A percentile compares a stretch with the other conserved stretches of the same genome.
Conservation (phyloP, 768 basidiomycete species). For the Rhizopogon roseolus region DNA sequence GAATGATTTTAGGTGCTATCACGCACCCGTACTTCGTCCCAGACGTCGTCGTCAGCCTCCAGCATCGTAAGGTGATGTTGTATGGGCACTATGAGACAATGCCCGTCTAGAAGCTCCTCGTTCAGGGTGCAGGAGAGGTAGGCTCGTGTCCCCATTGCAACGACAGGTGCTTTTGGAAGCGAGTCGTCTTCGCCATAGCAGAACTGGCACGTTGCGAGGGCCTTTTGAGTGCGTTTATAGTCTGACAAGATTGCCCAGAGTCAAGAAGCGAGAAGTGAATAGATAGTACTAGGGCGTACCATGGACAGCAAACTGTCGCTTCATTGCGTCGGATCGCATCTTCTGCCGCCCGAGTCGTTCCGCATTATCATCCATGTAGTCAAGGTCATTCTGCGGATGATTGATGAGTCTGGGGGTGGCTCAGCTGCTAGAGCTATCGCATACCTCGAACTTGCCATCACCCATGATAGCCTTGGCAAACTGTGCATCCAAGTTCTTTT, state of each 20-base stretch:
- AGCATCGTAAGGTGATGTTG: slow-evolving; percentile 90
- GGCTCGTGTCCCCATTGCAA: slow-evolving; percentile 86
- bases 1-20: background rate
- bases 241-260: slow-evolving; percentile 44
- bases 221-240: slow-evolving; percentile 92
- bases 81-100: slow-evolving; percentile 93
- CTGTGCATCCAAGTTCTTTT: slow-evolving; percentile 88
- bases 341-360: slow-evolving; percentile 89
- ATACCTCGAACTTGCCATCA: slow-evolving; percentile 83
- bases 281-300: slow-evolving; percentile 42
- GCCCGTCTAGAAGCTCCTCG: slow-evolving; percentile 88
- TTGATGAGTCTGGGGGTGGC: background rate
- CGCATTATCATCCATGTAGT: slow-evolving; percentile 96
- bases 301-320: slow-evolving; percentile 93
- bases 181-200: slow-evolving; percentile 94
- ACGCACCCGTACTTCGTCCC: slow-evolving; percentile 92
- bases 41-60: slow-evolving; percentile 95
- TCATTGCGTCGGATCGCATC: slow-evolving; percentile 96
- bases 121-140: slow-evolving; percentile 87
- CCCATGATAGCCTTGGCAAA: slow-evolving; percentile 84
- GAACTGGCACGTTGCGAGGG: slow-evolving; percentile 76
- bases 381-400: slow-evolving; percentile 65
- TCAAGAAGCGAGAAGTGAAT: background rate
- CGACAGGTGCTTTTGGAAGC: slow-evolving; percentile 78
- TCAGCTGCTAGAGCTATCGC: slow-evolving; percentile 10